A percentile compares a stretch with the other conserved stretches of the same genome.
Evolutionary conservation across 139 green algal genomes (phyloP).

Genomic region (Tetraselmis striata): DNA sequence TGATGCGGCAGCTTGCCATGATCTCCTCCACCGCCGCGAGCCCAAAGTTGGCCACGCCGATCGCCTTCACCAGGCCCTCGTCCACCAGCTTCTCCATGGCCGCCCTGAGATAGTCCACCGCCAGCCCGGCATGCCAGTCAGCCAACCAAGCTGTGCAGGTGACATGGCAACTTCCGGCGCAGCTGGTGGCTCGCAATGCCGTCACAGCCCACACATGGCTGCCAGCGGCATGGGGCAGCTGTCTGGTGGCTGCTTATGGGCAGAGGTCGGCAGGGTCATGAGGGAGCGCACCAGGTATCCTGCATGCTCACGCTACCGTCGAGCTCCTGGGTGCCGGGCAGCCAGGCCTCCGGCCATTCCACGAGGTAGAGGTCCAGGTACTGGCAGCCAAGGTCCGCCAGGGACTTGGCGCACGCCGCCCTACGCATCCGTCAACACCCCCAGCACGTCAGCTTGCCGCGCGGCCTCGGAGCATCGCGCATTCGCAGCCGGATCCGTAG

Average conservation of each 20-base stretch:
- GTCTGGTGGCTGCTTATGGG: neutral
- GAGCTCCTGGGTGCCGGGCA: constrained; percentile 33
- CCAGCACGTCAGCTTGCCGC: too few species aligned
- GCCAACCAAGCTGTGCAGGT: neutral
- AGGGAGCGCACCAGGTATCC: constrained; percentile 44
- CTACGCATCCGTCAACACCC: too few species aligned
- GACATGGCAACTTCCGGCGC: neutral
- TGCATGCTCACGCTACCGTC: constrained; percentile 38
- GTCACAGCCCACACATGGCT: neutral
- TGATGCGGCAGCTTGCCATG: constrained; percentile 40
- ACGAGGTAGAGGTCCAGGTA: constrained; percentile 75
- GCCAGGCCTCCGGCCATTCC: constrained; percentile 76
- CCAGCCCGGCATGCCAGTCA: neutral
- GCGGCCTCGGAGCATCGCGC: too few species aligned
- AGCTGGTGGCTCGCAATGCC: neutral
- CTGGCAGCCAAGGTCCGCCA: constrained; percentile 63
- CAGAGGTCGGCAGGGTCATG: neutral
- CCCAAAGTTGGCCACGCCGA: constrained; percentile 59
- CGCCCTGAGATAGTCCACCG: too few species aligned
- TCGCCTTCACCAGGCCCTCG: constrained; percentile 34
- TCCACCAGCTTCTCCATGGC: constrained; percentile 57
- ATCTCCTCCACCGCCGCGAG: constrained; percentile 54
- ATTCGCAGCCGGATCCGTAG: too few species aligned
- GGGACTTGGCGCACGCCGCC: constrained; percentile 40
- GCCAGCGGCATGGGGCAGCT: neutral